Percentiles rank a stretch among this genome's conserved stretches.
These are phyloP conservation scores for Leccinum boreale DNA, from an alignment of 768 basidiomycete genomes.

Conservation along the genomic window DNA sequence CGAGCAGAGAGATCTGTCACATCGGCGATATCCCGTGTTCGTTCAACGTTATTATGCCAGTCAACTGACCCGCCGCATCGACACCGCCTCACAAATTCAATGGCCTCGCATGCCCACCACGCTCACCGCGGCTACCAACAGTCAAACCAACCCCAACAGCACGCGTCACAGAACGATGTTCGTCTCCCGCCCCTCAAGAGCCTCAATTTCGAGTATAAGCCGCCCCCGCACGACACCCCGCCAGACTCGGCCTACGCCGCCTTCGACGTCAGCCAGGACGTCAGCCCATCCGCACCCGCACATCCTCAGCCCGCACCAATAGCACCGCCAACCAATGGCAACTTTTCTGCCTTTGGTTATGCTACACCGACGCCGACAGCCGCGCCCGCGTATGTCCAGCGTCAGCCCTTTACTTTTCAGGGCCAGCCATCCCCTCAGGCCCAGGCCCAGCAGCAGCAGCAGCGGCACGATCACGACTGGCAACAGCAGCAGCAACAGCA, in stretches of 20 bases:
- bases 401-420: constrained; percentile 22
- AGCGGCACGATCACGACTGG: constrained; percentile 19
- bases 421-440: constrained; percentile 12
- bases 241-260: constrained; percentile 11
- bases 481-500: constrained; percentile 19
- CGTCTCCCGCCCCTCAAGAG: constrained; percentile 73
- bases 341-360: constrained; percentile 20
- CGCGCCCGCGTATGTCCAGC: constrained; percentile 18
- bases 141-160: constrained; percentile 32
- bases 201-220: constrained; percentile 55
- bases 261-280: constrained; percentile 24
- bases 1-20: constrained; percentile 18
- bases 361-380: constrained; percentile 23
- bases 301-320: neutral
- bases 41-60: constrained; percentile 13
- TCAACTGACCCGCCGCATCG: neutral
- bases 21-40: constrained; percentile 17
- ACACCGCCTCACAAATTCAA: constrained; percentile 19
- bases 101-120: constrained; percentile 40
- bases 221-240: constrained; percentile 21
- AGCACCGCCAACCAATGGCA: constrained; percentile 11
- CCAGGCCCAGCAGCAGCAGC: constrained; percentile 9
- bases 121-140: constrained; percentile 33
- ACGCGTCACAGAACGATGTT: constrained; percentile 41
- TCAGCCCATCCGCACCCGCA: neutral